phyloP scores from a whole-genome alignment of 2,329 filamentous ascomycete species.

The Teratosphaeria nubilosa region DNA sequence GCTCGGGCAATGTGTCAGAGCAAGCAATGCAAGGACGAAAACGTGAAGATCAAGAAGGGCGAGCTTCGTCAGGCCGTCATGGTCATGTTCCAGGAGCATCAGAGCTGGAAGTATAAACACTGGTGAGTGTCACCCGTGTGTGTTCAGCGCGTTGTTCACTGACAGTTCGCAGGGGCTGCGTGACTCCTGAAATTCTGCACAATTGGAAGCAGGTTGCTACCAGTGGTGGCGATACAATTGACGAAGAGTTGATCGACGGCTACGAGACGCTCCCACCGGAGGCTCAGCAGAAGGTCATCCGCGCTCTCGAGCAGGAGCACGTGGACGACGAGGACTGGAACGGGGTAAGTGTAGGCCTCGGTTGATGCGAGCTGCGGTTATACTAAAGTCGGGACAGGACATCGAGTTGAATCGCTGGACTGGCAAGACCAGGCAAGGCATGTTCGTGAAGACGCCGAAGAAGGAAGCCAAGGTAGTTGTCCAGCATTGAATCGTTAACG shows the following conservation, averaged over 20 bases:
- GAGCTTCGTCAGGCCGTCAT: conserved; percentile 67
- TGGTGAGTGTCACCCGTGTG: conserved; percentile 50
- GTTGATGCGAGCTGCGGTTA: neutral
- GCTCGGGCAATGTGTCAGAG: conserved; percentile 67
- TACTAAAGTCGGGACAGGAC: conserved; percentile 44
- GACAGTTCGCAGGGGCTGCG: conserved; percentile 60
- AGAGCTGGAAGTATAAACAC: conserved; percentile 70
- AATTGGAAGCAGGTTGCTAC: conserved; percentile 52
- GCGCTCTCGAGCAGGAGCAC: conserved; percentile 64
- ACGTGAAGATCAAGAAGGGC: conserved; percentile 65
- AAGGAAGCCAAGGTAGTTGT: conserved; percentile 14
- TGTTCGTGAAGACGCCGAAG: conserved; percentile 27
- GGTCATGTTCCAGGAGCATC: conserved; percentile 52
- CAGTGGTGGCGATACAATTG: conserved; percentile 20
- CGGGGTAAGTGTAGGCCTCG: conserved; percentile 51
- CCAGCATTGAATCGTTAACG: neutral
- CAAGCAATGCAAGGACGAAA: conserved; percentile 59
- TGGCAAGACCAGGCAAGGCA: conserved; percentile 20
- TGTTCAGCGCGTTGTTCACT: neutral
- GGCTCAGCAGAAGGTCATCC: conserved; percentile 61
- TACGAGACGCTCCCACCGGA: conserved; percentile 66
- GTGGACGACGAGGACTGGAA: conserved; percentile 82
- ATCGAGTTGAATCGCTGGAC: conserved; percentile 64
- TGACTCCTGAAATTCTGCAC: conserved; percentile 63
- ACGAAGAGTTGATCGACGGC: conserved; percentile 64